A percentile compares a stretch with the other conserved stretches of the same genome.
phyloP scores from a whole-genome alignment of 768 basidiomycete species.

The Phanerodontia chrysosporium region DNA sequence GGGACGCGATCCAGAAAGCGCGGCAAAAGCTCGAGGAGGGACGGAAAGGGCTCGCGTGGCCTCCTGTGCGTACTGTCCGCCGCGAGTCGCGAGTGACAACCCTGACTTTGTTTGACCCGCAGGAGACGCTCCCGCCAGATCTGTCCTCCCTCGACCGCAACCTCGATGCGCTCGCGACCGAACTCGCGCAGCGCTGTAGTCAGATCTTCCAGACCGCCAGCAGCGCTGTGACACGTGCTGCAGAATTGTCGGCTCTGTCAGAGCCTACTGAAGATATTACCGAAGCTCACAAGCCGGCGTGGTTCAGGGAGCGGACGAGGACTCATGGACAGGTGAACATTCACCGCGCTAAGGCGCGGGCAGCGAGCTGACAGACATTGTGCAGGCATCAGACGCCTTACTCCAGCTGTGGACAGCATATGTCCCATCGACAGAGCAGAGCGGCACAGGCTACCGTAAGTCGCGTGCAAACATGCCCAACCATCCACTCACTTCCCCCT shows the following conservation, averaged over 20 bases:
- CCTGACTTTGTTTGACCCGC: not conserved
- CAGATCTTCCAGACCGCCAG: conserved; percentile 59
- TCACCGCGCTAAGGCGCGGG: too few species aligned
- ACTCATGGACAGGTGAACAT: too few species aligned
- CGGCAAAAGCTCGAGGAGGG: not conserved
- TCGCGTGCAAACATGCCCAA: not conserved
- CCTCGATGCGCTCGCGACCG: conserved; percentile 58
- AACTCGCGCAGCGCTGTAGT: conserved; percentile 58
- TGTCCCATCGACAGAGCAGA: not conserved
- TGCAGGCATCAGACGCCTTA: not conserved
- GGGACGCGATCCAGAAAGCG: not conserved
- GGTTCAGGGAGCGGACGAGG: not conserved
- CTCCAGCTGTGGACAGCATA: not conserved
- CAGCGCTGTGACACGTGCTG: conserved; percentile 59
- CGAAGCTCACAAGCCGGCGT: not conserved
- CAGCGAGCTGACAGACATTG: too few species aligned
- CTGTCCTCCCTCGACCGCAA: conserved; percentile 49
- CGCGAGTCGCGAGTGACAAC: not conserved
- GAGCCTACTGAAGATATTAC: not conserved
- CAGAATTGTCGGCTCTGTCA: conserved; percentile 16
- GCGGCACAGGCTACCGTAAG: not conserved
- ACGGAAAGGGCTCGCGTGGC: conserved; percentile 39
- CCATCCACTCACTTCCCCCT: not conserved
- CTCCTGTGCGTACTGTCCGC: conserved; percentile 39
- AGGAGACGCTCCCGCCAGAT: not conserved